A percentile compares a stretch with the other conserved stretches of the same genome.
Evolutionary conservation across 331 rosid genomes (phyloP).

Genomic region (Malus hybrid): DNA sequence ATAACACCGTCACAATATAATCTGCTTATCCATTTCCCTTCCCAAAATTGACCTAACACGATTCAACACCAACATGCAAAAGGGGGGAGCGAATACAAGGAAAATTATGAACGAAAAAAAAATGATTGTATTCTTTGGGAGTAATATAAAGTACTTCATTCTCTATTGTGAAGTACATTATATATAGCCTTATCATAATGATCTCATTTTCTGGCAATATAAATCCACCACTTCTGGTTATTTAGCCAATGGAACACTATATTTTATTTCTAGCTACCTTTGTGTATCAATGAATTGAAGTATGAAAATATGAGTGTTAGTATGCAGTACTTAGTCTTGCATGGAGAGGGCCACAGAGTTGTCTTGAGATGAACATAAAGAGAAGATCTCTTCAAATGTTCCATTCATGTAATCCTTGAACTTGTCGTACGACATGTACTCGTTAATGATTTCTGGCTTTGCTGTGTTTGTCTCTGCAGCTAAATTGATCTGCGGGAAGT

Average conservation of each 20-base stretch:
- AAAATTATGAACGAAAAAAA: not conserved
- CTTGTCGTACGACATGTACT: conserved; percentile 51
- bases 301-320: not conserved
- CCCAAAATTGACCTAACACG: conserved; percentile 19
- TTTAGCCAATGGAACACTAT: conserved; percentile 31
- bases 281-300: conserved; percentile 41
- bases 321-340: conserved; percentile 21
- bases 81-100: not conserved
- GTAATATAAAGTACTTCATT: conserved; percentile 16
- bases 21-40: conserved; percentile 26
- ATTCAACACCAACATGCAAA: conserved; percentile 24
- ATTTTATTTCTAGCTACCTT: not conserved
- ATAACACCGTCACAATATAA: not conserved
- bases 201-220: conserved; percentile 24
- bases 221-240: conserved; percentile 35
- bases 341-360: conserved; percentile 36
- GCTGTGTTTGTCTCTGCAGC: conserved; percentile 41
- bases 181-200: conserved; percentile 19
- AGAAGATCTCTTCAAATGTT: conserved; percentile 74
- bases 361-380: conserved; percentile 59
- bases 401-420: conserved; percentile 57
- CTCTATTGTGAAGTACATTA: conserved; percentile 25
- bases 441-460: conserved; percentile 45
- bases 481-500: conserved; percentile 60
- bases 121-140: conserved; percentile 22